Conservation (phyloP, 2,329 filamentous ascomycete species). For the Graphilbum sp. region DNA sequence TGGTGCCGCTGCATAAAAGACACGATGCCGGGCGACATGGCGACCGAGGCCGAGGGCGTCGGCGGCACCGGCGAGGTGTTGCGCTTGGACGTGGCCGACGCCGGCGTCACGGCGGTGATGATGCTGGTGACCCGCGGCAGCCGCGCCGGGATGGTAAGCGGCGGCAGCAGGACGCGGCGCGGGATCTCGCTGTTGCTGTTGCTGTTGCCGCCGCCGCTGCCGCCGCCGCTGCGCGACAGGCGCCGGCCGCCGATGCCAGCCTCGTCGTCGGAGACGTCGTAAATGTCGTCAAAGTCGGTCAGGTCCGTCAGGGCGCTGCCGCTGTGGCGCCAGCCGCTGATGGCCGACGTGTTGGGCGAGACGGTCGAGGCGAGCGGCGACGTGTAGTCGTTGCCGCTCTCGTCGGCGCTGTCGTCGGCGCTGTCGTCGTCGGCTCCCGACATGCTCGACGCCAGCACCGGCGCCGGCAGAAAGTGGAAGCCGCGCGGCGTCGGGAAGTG, state of each 20-base stretch:
- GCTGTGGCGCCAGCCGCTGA: conserved; percentile 42
- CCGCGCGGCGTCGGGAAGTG: conserved; percentile 61
- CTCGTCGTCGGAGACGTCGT: conserved; percentile 74
- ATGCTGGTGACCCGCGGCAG: conserved; percentile 8
- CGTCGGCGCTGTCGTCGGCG: too few relatives aligned
- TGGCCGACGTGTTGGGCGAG: conserved; percentile 20
- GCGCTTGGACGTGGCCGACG: conserved; percentile 22
- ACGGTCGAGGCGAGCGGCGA: not conserved
- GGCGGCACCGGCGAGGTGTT: conserved; percentile 42
- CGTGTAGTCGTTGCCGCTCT: conserved; percentile 3
- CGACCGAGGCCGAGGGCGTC: conserved; percentile 50
- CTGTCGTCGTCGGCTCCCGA: conserved; percentile 24
- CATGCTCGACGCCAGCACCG: conserved; percentile 44
- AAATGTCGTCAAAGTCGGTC: conserved; percentile 73
- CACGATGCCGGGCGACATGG: conserved; percentile 60
- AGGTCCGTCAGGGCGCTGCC: conserved; percentile 41
- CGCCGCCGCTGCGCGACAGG: not conserved
- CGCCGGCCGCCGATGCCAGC: not conserved
- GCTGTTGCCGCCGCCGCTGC: conserved; percentile 10
- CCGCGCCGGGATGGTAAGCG: conserved; percentile 34
- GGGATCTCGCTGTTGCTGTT: conserved; percentile 22
- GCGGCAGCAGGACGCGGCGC: conserved; percentile 22
- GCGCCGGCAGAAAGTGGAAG: conserved; percentile 45
- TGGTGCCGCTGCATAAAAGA: conserved; percentile 51
- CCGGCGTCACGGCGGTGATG: conserved; percentile 15